Evolutionary conservation across 257 asterid species (phyloP), one percentile per base, ranked within the genome.

Genomic region (Anisodus acutangulus): DNA sequence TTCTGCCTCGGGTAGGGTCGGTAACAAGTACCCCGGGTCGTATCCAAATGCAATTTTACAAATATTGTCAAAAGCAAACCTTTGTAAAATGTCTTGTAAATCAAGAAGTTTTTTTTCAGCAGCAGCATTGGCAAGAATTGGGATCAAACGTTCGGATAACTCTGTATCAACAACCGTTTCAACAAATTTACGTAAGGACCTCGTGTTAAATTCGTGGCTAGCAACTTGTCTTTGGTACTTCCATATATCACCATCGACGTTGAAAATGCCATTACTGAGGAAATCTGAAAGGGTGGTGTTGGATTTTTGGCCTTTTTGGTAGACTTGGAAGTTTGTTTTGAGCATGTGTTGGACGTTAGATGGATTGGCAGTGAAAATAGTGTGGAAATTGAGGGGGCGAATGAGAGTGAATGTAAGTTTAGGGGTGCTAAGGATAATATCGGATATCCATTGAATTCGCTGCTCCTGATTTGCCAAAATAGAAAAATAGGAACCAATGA

Each of bases 121-220:
- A 2, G 90, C 90, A 11, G 89, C 89, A 4, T 11, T 47, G 5
- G 64, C 15, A 11, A 90, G 59, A 6, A 86, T 71, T 0, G 93
- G 93, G 8, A 85, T 67, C 6, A 90, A 82, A 37, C 92, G 85
- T 2, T 84, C 85, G 47, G 85, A 57, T 4, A 91, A 63, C 53
- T 91, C 92, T 13, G 84, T 17, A 4, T 89, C 93, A 4, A 89
- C 90, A 3, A 83, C 92, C 13, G 57, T 53, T 16, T 71, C 87
- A 51, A 91, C 86, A 47, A 91, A 88, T 12, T 88, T 86, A 2
- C 90, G 71, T 0, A 91, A 87, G 0, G 91, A 91, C n/a, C 71
- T 91, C 5, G 91, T 85, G 87, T 83, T 91, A 87, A 89, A 91
- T 49, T 88, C 91, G 54, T 91, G 89, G 87, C 91, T 88, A 10